phyloP scores from a whole-genome alignment of 805 yeast genomes.

The Saturnispora kantuleensis region DNA sequence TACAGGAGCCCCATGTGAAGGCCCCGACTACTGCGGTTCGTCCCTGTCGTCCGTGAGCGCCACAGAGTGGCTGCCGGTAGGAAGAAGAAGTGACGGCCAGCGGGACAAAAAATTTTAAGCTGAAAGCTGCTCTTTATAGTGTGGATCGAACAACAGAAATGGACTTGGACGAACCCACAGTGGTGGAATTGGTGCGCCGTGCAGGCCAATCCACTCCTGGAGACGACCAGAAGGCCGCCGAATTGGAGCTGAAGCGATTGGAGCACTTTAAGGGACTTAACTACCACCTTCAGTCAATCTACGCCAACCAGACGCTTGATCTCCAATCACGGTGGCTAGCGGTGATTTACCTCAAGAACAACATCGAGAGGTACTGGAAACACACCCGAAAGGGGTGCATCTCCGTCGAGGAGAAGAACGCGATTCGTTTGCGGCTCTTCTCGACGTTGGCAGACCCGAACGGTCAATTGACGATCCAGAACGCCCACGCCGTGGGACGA shows the following conservation, averaged over 20 bases:
- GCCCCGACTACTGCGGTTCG: conserved; percentile 21
- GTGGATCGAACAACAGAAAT: background rate
- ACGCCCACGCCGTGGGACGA: conserved; percentile 72
- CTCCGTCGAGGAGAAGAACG: conserved; percentile 56
- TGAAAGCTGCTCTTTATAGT: background rate
- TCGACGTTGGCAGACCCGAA: conserved; percentile 54
- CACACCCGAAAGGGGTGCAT: conserved; percentile 45
- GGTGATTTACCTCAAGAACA: conserved; percentile 79
- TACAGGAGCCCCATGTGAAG: conserved; percentile 12
- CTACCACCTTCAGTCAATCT: conserved; percentile 35
- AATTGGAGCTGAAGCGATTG: conserved; percentile 61
- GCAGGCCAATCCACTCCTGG: conserved; percentile 45
- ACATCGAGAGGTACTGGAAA: conserved; percentile 80
- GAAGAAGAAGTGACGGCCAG: conserved; percentile 3
- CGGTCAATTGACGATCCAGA: conserved; percentile 67
- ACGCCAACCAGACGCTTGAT: conserved; percentile 48
- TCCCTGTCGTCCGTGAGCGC: background rate
- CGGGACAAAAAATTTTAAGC: background rate
- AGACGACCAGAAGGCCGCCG: conserved; percentile 52
- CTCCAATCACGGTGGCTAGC: conserved; percentile 78
- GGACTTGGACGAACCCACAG: conserved; percentile 12
- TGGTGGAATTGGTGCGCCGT: conserved; percentile 33
- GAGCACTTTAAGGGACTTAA: conserved; percentile 38
- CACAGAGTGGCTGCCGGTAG: too few relatives aligned
- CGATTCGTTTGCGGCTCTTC: conserved; percentile 52